Conservation (phyloP, 345 rosid species). For the Ceriops decandra region DNA sequence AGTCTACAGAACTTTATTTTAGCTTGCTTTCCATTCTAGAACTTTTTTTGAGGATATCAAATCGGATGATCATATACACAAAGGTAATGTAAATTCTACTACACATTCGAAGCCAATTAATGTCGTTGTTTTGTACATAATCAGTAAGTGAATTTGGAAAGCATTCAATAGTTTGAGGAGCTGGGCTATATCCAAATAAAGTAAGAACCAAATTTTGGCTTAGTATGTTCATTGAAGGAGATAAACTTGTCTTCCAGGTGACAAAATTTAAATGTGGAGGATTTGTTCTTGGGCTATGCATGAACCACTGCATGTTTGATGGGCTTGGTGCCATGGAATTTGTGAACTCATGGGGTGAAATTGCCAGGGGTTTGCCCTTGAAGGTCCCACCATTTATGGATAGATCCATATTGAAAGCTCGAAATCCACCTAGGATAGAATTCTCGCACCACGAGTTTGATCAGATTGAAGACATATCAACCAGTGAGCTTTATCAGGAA, state of each 20-base stretch:
- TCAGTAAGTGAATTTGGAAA: too few species aligned
- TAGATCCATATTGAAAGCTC: conserved; percentile 24
- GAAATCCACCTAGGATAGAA: conserved; percentile 23
- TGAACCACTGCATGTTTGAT: conserved; percentile 30
- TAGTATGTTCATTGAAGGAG: background rate
- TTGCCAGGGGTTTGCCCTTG: conserved; percentile 27
- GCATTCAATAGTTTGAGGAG: too few species aligned
- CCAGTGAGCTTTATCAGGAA: conserved; percentile 42
- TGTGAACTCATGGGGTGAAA: conserved; percentile 33
- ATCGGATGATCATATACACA: background rate
- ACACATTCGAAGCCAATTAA: too few species aligned
- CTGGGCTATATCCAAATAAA: background rate
- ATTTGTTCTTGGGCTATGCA: conserved; percentile 28
- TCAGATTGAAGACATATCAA: conserved; percentile 25
- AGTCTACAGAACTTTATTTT: background rate
- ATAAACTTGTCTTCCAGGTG: conserved; percentile 20
- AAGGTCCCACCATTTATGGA: conserved; percentile 22
- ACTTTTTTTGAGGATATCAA: background rate
- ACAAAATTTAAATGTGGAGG: conserved; percentile 39
- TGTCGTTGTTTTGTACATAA: too few species aligned
- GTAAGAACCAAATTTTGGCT: background rate
- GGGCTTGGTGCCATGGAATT: conserved; percentile 38
- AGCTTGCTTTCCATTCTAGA: background rate
- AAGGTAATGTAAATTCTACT: background rate
- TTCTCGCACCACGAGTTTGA: conserved; percentile 30